A percentile compares a stretch with the other conserved stretches of the same genome.
Evolutionary conservation across 225 moss, liverwort and hornwort genomes (phyloP).

Genomic region (Sphagnum tenellum): DNA sequence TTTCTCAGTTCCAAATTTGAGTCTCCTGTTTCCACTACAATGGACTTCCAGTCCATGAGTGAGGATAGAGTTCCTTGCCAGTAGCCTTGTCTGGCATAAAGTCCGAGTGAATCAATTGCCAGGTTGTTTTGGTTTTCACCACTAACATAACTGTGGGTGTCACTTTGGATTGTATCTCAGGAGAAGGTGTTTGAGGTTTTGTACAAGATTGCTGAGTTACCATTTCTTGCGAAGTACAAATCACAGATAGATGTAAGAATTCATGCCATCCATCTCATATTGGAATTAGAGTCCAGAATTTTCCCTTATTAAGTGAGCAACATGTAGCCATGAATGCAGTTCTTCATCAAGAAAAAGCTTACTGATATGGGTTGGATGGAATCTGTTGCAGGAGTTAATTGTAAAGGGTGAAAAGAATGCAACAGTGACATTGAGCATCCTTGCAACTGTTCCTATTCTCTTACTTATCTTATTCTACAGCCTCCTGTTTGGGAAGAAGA

Average conservation of each 20-base stretch:
- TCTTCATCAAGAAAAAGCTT: neutral
- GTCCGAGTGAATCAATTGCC: too few species aligned
- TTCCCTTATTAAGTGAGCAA: neutral
- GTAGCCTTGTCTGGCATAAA: neutral
- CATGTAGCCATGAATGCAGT: too few species aligned
- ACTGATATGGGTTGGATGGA: neutral
- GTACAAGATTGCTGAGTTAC: slow-evolving; percentile 28
- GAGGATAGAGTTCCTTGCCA: neutral
- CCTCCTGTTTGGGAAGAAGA: slow-evolving; percentile 28
- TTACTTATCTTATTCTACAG: slow-evolving; percentile 29
- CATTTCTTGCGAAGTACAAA: slow-evolving; percentile 39
- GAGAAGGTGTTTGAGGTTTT: slow-evolving; percentile 39
- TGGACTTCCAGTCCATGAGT: neutral
- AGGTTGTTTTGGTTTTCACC: too few species aligned
- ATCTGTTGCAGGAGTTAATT: slow-evolving; percentile 20
- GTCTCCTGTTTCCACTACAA: neutral
- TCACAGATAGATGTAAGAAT: slow-evolving; percentile 29
- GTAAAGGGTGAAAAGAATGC: slow-evolving; percentile 45
- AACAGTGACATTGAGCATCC: slow-evolving; percentile 24
- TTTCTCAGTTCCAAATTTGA: too few species aligned
- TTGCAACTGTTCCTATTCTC: slow-evolving; percentile 41
- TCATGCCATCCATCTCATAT: neutral
- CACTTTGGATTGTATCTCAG: slow-evolving; percentile 7
- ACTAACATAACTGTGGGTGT: too few species aligned
- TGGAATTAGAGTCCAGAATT: neutral